Base-by-base conservation (phyloP, 2,329 filamentous ascomycete species). In the Cytospora schulzeri region DNA sequence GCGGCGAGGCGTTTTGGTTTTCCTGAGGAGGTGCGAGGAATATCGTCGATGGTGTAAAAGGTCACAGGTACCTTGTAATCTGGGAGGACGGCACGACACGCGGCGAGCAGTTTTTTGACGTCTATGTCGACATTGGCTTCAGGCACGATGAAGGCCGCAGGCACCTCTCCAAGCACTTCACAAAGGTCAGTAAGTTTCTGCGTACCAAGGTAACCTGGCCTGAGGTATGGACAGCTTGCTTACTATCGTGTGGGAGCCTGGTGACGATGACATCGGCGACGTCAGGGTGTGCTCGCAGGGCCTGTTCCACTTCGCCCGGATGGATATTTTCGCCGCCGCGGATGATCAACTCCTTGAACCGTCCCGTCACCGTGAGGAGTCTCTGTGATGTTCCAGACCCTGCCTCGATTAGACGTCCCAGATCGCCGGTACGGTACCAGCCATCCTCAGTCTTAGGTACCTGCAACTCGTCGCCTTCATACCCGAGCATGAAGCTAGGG, bases 321-420 rank as follows among this genome's bases (percentile, higher is more conserved):
- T 41, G 60, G 29, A 62, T 62, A 19, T 62, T 62, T 19, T 62
- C 60, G 14, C 60, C 60, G 3, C 60, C 60, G 11, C 60, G 38
- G 19, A 62, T 29, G 22, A 62, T 62, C 38, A 62, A 11, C 14
- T 62, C 60, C 19, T 62, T 62, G 24, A 26, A 26, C 9, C 60
- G 53, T 3, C 60, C 60, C 15, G 54, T 24, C 5, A 62, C n/a
- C n/a, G n/a, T n/a, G n/a, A n/a, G n/a, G n/a, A n/a, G n/a, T n/a
- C n/a, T n/a, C n/a, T n/a, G n/a, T n/a, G n/a, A n/a, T n/a, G 26
- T 2, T 4, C 38, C 15, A 62, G 28, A 12, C 50, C 22, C 2
- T 19, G 19, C 4, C 41, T 29, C 22, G 17, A 19, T 15, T 8
- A 48, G 11, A 7, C 26, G 22, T 14, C 19, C 60, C 2, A 62